Base-by-base conservation (phyloP, 176 grass and related monocot genomes). In the Aegilops tauschii region DNA sequence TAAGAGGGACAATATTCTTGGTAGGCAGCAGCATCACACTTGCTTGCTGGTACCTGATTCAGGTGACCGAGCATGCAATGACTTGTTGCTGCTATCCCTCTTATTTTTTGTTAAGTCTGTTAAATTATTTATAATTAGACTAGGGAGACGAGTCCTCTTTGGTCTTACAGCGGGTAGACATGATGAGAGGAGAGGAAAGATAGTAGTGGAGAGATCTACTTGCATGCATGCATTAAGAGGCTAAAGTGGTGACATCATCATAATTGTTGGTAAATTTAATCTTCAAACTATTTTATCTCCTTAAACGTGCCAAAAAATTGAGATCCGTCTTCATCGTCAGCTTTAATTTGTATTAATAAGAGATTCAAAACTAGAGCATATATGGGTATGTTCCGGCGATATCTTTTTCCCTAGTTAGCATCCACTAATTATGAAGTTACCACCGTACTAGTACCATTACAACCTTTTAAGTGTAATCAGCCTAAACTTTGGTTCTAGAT, bases 11-110 rank as follows among this genome's bases (percentile, higher is more conserved):
- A 11, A 30, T 91, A 5, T 83, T 93, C 2, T 78, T 93, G 56
- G 6, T 56, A 2, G 88, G 63, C 39, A 83, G 91, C 56, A 82
- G 88, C 85, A 83, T 90, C 39, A 65, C 44, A 25, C 78, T 88
- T 82, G 88, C 91, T 69, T 90, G 88, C 35, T 93, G 92, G 88
- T 93, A 88, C 69, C 77, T 90, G 29, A 69, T 91, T 76, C 85
- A 93, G 72, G 88, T 88, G 81, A 62, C 44, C 9, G 70, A 39
- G 29, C n/a, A 16, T 9, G 3, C 12, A 27, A n/a, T 45, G 12
- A 45, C 36, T 25, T 73, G n/a, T 44, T 73, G 37, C 21, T 27
- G n/a, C 36, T 45, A 45, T 44, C n/a, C 70, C 37, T 45, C 36
- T 44, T 13, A 0, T 20, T 20, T 27, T 44, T 4, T 42, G 4